These are phyloP conservation scores for Paraphoma chrysanthemicola DNA, from an alignment of 2,329 filamentous ascomycete genomes.

Conservation along the genomic window DNA sequence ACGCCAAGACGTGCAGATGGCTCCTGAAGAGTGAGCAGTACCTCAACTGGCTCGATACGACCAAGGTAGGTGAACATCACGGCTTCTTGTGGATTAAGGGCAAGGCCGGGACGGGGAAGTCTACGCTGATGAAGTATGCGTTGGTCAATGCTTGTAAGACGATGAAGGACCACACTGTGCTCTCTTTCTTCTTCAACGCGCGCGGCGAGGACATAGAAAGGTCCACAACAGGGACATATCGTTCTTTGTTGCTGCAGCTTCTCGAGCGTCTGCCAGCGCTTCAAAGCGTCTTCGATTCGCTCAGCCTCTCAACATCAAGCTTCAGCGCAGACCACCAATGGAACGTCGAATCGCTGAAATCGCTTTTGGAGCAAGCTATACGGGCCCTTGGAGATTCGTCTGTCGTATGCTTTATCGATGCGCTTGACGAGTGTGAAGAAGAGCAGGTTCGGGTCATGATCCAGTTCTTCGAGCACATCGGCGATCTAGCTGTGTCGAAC, in stretches of 20 bases:
- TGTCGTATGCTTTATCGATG: conserved; percentile 49
- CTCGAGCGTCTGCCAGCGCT: conserved; percentile 19
- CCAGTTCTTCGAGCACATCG: conserved; percentile 51
- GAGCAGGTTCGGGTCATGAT: conserved; percentile 54
- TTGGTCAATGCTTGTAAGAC: conserved; percentile 7
- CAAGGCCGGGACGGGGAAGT: conserved; percentile 49
- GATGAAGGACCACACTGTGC: conserved; percentile 6
- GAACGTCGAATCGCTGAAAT: conserved; percentile 16
- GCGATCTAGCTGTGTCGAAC: conserved; percentile 26
- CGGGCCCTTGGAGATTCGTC: conserved; percentile 12
- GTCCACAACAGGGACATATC: conserved; percentile 29
- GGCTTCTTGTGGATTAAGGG: conserved; percentile 59
- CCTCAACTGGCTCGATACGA: conserved; percentile 46
- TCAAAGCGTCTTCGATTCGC: conserved; percentile 9
- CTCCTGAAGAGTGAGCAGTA: too few relatives aligned
- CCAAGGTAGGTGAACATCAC: conserved; percentile 34
- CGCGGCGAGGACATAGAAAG: conserved; percentile 28
- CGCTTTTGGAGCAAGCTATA: conserved; percentile 26
- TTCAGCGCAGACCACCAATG: conserved; percentile 20
- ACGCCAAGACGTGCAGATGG: conserved; percentile 53
- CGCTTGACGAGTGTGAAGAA: conserved; percentile 59
- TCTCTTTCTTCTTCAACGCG: conserved; percentile 39
- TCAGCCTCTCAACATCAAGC: conserved; percentile 4
- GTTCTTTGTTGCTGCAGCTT: conserved; percentile 36
- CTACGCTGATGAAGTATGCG: conserved; percentile 50